Base-by-base conservation (phyloP, 805 yeast genomes). In the Teunomyces aglyptinius region DNA sequence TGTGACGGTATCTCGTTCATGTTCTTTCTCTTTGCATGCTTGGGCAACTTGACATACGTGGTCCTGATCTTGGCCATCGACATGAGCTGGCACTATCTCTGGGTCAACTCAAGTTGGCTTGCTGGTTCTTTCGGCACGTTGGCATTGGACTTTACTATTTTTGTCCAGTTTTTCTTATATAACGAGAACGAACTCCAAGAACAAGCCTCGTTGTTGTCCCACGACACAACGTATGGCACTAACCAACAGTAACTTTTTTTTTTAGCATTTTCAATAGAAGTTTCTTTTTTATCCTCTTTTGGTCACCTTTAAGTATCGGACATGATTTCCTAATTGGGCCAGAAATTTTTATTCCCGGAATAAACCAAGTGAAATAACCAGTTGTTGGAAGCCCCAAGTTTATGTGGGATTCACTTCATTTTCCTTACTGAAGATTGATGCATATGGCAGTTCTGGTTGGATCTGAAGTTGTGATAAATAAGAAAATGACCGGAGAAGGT, bases 1-100 rank as follows among this genome's bases (percentile, higher is more conserved):
- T 90, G 97, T 63, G 98, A 94, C 51, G 98, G 98, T 19, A 87
- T 92, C 41, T 89, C 96, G 8, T 89, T 94, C 60, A 76, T 92
- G 75, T 92, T 94, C 67, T 92, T 92, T 68, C 70, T 94, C 18
- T 92, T 94, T 75, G 98, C 99, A 16, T 90, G 97, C 64, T 71
- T 92, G 47, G 99, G 99, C 40, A 94, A 92, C 63, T 72, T 88
- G 59, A 89, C 97, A 0, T 94, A 90, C 57, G 96, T 94, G 34
- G 77, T 88, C 11, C 86, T 96, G 8, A 92, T 92, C 44, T 70
- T 92, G 42, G 80, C 86, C 38, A 84, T 87, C 35, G 88, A 89
- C 53, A 71, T 83, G 41, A 83, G 89, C 45, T 72, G 75, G 58
- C 75, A 81, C 50, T 92, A 89, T 55, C 60, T 92, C 27, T 60